A percentile compares a stretch with the other conserved stretches of the same genome.
Conservation (phyloP, 2,329 filamentous ascomycete genomes). For the Peltaster fructicola region DNA sequence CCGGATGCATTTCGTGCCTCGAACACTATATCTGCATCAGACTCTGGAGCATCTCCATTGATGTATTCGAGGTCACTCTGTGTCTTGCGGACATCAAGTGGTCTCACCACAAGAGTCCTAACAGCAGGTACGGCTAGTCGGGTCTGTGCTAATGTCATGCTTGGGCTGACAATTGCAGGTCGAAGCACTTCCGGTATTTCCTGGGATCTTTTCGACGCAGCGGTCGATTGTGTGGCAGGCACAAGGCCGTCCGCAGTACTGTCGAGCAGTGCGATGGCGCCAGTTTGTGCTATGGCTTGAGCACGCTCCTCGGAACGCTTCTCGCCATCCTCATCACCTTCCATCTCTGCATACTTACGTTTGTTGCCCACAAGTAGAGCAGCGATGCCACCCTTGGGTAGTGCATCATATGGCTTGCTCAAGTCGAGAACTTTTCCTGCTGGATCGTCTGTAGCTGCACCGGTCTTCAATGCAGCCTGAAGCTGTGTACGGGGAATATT, state of each 20-base stretch:
- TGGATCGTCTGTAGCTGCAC: constrained; percentile 24
- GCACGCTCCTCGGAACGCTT: constrained; percentile 41
- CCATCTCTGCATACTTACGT: constrained; percentile 56
- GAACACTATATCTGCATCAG: constrained; percentile 49
- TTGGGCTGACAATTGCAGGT: constrained; percentile 71
- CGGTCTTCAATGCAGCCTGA: constrained; percentile 52
- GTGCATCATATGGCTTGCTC: constrained; percentile 80
- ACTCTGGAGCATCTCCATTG: constrained; percentile 31
- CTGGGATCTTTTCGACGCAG: constrained; percentile 24
- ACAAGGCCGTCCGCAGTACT: constrained; percentile 66
- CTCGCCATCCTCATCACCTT: constrained; percentile 65
- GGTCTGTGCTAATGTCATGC: constrained; percentile 64
- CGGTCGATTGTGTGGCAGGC: constrained; percentile 50
- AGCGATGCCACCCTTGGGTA: constrained; percentile 76
- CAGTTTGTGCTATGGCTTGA: constrained; percentile 38
- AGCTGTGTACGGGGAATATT: constrained; percentile 79
- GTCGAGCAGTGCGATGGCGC: constrained; percentile 54
- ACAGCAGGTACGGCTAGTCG: constrained; percentile 78
- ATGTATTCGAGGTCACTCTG: constrained; percentile 29
- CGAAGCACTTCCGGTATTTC: constrained; percentile 65
- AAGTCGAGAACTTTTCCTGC: constrained; percentile 66
- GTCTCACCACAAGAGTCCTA: constrained; percentile 63
- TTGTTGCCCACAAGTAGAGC: constrained; percentile 86
- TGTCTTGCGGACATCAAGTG: constrained; percentile 48
- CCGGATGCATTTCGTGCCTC: constrained; percentile 71